Evolutionary conservation across 2,329 filamentous ascomycete species (phyloP).

Genomic region (Paraphaeosphaeria minitans): DNA sequence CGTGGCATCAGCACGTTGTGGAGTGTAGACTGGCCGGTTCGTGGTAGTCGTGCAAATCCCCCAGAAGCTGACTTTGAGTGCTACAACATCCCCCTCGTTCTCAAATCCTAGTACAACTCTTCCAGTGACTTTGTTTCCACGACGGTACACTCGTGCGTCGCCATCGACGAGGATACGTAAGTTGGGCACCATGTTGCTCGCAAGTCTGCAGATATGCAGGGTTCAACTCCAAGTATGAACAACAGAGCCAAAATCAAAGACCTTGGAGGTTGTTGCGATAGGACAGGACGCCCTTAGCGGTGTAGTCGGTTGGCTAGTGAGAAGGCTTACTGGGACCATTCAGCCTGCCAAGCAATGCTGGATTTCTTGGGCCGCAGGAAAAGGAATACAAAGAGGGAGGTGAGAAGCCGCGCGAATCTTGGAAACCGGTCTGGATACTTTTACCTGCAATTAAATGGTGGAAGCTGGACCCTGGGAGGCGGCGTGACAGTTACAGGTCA

Average conservation of each 20-base stretch:
- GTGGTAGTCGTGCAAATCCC: constrained; percentile 42
- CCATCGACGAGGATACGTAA: constrained; percentile 41
- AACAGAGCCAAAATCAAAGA: constrained; percentile 11
- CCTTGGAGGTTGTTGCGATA: constrained; percentile 15
- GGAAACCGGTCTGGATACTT: constrained; percentile 23
- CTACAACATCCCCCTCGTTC: constrained; percentile 34
- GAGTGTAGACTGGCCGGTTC: constrained; percentile 30
- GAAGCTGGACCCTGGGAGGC: background rate
- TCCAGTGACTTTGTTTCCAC: constrained; percentile 42
- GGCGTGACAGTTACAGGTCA: background rate
- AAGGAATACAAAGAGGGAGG: constrained; percentile 29
- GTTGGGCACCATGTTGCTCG: constrained; percentile 32
- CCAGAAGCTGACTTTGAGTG: constrained; percentile 36
- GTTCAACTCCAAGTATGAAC: constrained; percentile 29
- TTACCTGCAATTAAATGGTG: background rate
- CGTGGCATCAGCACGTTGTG: constrained; percentile 20
- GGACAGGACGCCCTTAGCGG: constrained; percentile 37
- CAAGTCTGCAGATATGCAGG: constrained; percentile 32
- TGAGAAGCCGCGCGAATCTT: constrained; percentile 21
- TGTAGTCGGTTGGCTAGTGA: constrained; percentile 28
- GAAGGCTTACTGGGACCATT: constrained; percentile 36
- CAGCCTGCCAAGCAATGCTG: constrained; percentile 36
- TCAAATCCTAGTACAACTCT: constrained; percentile 36
- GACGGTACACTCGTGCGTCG: constrained; percentile 36
- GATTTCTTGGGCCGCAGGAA: constrained; percentile 35